Conservation (phyloP, 2,329 filamentous ascomycete species). For the Dothideomycetes sp. region DNA sequence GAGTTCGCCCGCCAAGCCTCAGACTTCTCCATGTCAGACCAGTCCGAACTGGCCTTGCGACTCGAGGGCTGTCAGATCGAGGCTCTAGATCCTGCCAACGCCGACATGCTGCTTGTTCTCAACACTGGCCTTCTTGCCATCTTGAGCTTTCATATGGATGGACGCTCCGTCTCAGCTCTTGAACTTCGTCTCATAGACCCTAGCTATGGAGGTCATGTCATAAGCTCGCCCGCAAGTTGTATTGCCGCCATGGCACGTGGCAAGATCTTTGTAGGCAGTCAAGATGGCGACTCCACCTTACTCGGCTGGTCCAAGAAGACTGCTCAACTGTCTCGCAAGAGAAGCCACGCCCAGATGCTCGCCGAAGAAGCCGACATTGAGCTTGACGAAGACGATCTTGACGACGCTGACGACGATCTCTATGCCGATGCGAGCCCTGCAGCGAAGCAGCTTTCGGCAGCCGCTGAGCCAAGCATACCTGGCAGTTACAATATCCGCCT, state of each 20-base stretch:
- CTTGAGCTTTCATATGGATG: constrained; percentile 76
- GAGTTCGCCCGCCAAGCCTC: constrained; percentile 75
- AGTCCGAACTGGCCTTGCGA: constrained; percentile 66
- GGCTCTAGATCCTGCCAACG: constrained; percentile 61
- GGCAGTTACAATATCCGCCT: constrained; percentile 63
- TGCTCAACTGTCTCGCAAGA: constrained; percentile 49
- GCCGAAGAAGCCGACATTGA: constrained; percentile 33
- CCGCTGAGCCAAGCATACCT: constrained; percentile 34
- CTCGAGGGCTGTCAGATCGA: constrained; percentile 75
- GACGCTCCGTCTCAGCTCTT: constrained; percentile 80
- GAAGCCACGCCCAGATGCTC: constrained; percentile 50
- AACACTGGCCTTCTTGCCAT: constrained; percentile 64
- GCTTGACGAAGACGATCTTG: constrained; percentile 47
- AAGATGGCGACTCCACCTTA: constrained; percentile 69
- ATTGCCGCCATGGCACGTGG: constrained; percentile 57
- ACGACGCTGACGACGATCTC: constrained; percentile 50
- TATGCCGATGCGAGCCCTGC: constrained; percentile 46
- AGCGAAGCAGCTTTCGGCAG: constrained; percentile 25
- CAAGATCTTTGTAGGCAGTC: constrained; percentile 74
- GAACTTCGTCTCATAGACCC: constrained; percentile 54
- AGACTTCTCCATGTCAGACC: constrained; percentile 74
- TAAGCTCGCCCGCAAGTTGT: constrained; percentile 57
- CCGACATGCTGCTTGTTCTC: constrained; percentile 76
- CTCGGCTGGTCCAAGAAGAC: constrained; percentile 67
- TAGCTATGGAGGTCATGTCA: constrained; percentile 51